These are phyloP conservation scores for Blastocystis sp. DNA, from an alignment of 352 stramenopile genomes.

Conservation along the genomic window DNA sequence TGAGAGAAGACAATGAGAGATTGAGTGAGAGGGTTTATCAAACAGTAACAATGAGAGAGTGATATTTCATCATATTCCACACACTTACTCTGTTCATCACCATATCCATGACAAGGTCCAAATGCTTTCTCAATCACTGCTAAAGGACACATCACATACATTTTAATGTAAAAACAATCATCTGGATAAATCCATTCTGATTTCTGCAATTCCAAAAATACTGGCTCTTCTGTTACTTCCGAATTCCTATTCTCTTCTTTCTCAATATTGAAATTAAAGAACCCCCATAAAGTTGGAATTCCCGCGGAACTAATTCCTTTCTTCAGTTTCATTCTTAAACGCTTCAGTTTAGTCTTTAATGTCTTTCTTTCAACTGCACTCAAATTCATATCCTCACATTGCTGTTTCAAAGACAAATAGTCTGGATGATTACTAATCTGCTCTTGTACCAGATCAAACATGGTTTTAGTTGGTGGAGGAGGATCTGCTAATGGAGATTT, in stretches of 20 bases:
- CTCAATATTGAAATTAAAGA: conserved; percentile 4
- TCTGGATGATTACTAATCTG: conserved; percentile 33
- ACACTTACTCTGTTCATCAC: not conserved
- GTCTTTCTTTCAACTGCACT: conserved; percentile 82
- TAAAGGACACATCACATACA: conserved; percentile 35
- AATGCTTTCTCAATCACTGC: not conserved
- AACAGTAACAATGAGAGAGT: too few species aligned
- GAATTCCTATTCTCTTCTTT: not conserved
- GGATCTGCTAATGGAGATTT: conserved; percentile 8
- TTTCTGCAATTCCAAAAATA: not conserved
- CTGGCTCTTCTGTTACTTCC: not conserved
- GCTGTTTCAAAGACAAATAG: not conserved
- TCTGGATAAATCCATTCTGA: conserved; percentile 40
- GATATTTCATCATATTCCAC: not conserved
- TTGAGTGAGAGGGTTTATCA: too few species aligned
- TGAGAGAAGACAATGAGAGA: too few species aligned
- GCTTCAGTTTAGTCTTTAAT: conserved; percentile 85
- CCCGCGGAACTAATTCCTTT: not conserved
- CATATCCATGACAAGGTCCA: not conserved
- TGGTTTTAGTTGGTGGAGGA: not conserved
- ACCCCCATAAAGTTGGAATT: conserved; percentile 33
- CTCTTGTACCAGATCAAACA: conserved; percentile 60
- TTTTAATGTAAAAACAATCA: conserved; percentile 53
- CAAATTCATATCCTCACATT: conserved; percentile 65
- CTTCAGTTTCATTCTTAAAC: conserved; percentile 79